These are phyloP conservation scores for Jaenimonas drosophilae DNA, from an alignment of 208 protist species.

Conservation along the genomic window DNA sequence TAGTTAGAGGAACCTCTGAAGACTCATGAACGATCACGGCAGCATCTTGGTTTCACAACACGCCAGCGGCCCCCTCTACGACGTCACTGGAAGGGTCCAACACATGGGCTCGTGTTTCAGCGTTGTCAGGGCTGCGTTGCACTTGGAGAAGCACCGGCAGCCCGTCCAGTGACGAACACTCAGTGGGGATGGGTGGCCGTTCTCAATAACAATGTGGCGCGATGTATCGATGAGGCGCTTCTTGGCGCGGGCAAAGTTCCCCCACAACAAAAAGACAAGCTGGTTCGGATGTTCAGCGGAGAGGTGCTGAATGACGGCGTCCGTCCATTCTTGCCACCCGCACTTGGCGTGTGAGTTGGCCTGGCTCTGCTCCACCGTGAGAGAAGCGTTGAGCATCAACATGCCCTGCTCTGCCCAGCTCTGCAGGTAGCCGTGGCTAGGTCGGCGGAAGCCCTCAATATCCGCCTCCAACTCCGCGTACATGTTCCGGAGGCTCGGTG, in stretches of 20 bases:
- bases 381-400: slow-evolving; percentile 94
- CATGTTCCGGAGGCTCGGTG: slow-evolving; percentile 92
- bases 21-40: too few species aligned
- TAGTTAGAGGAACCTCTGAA: too few species aligned
- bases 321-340: slow-evolving; percentile 95
- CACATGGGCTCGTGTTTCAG: slow-evolving; percentile 67
- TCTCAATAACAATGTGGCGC: slow-evolving; percentile 85
- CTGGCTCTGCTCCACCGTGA: slow-evolving; percentile 90
- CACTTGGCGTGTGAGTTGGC: slow-evolving; percentile 91
- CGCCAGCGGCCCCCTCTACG: neutral
- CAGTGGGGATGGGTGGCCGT: slow-evolving; percentile 83
- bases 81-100: slow-evolving; percentile 52
- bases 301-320: slow-evolving; percentile 85
- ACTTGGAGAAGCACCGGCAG: slow-evolving; percentile 78
- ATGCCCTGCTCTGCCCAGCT: slow-evolving; percentile 96
- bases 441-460: slow-evolving; percentile 70
- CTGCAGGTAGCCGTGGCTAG: slow-evolving; percentile 91
- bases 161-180: slow-evolving; percentile 68
- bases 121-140: slow-evolving; percentile 52
- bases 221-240: slow-evolving; percentile 62
- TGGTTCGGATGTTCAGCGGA: slow-evolving; percentile 40
- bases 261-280: slow-evolving; percentile 96
- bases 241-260: slow-evolving; percentile 91
- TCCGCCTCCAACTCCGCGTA: slow-evolving; percentile 92
- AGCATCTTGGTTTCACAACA: slow-evolving; percentile 1